Evolutionary conservation across 306 rosid genomes (phyloP).

Genomic region (Sphenostylis stenocarpa): DNA sequence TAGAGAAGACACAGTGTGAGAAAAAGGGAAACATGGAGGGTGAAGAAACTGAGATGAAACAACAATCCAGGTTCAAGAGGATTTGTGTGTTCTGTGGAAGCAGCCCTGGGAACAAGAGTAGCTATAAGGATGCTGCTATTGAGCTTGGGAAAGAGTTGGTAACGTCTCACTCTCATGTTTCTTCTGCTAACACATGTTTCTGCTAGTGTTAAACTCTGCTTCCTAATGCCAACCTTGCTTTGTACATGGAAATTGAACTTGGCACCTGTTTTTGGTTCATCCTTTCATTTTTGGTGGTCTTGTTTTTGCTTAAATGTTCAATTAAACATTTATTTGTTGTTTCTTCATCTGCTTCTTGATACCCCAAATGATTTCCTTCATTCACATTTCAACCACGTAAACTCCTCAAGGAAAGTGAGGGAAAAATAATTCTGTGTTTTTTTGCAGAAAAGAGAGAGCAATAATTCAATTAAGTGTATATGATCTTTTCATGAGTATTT

Average conservation of each 20-base stretch:
- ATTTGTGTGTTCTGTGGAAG: slow-evolving; percentile 98
- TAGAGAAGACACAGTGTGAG: slow-evolving; percentile 28
- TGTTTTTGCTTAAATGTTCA: neutral
- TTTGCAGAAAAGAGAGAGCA: neutral
- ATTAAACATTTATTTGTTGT: neutral
- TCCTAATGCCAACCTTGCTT: neutral
- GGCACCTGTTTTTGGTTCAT: neutral
- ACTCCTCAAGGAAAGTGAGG: neutral
- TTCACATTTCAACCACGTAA: slow-evolving; percentile 15
- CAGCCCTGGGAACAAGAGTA: slow-evolving; percentile 82
- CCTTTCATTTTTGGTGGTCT: neutral
- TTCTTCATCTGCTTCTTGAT: neutral
- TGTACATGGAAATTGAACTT: neutral
- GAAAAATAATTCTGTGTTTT: neutral
- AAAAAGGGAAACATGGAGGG: neutral
- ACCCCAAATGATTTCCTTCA: neutral
- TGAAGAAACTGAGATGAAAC: slow-evolving; percentile 39
- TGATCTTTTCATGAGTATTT: neutral
- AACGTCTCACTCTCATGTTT: slow-evolving; percentile 31
- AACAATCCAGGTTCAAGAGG: slow-evolving; percentile 75
- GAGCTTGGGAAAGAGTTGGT: slow-evolving; percentile 90
- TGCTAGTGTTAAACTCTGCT: neutral
- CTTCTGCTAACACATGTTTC: neutral
- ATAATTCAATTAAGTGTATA: neutral
- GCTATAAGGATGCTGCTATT: slow-evolving; percentile 88